Conservation (phyloP, 257 asterid genomes). For the Ballota nigra region DNA sequence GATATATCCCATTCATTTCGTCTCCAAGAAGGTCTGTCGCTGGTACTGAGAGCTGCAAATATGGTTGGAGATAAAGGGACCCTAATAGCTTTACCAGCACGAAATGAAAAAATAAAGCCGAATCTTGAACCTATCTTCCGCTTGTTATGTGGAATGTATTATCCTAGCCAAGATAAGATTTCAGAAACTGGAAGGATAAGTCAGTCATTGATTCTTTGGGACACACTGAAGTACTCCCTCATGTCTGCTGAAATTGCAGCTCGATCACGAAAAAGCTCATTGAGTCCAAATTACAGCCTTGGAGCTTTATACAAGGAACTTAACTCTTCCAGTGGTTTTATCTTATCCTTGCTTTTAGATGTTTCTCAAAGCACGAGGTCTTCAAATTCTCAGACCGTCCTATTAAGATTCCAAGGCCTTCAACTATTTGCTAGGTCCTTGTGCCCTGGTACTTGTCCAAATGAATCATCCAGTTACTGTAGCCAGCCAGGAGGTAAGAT, state of each 20-base stretch:
- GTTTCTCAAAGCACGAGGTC: slow-evolving; percentile 54
- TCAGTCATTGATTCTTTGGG: slow-evolving; percentile 76
- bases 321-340: slow-evolving; percentile 77
- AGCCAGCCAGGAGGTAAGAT: slow-evolving; percentile 48
- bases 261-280: slow-evolving; percentile 63
- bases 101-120: slow-evolving; percentile 40
- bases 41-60: slow-evolving; percentile 59
- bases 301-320: slow-evolving; percentile 68
- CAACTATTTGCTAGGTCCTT: slow-evolving; percentile 76
- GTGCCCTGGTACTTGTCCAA: slow-evolving; percentile 38
- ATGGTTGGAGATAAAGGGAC: slow-evolving; percentile 45
- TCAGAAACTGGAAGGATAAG: slow-evolving; percentile 65
- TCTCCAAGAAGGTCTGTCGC: slow-evolving; percentile 59
- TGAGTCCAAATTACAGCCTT: slow-evolving; percentile 64
- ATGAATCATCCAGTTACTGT: slow-evolving; percentile 27
- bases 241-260: slow-evolving; percentile 81
- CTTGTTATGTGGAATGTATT: slow-evolving; percentile 67
- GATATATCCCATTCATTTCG: slow-evolving; percentile 36
- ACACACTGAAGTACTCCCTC: slow-evolving; percentile 83
- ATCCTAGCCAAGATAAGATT: slow-evolving; percentile 62
- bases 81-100: slow-evolving; percentile 55
- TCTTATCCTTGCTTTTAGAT: slow-evolving; percentile 72
- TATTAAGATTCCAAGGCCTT: slow-evolving; percentile 67
- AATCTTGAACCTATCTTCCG: slow-evolving; percentile 60
- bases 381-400: slow-evolving; percentile 45